These are phyloP conservation scores for Zanthoxylum bungeanum DNA, from an alignment of 345 rosid genomes.

Conservation along the genomic window DNA sequence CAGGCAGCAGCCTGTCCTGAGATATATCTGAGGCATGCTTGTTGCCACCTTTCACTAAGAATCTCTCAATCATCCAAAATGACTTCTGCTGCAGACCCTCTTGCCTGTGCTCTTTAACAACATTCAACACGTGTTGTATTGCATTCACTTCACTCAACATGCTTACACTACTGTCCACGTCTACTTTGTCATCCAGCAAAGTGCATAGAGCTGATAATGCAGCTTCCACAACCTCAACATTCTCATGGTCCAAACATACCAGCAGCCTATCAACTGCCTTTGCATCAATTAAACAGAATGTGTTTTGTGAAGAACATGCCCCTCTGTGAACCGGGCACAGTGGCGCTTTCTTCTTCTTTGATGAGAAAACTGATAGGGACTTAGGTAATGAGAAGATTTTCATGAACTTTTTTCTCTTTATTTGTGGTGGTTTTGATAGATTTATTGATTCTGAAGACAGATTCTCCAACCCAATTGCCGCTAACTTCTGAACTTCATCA, in stretches of 20 bases:
- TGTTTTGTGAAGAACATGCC: conserved; percentile 66
- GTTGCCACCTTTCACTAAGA: conserved; percentile 61
- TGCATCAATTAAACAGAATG: conserved; percentile 87
- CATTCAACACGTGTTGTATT: conserved; percentile 51
- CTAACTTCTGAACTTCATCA: conserved; percentile 78
- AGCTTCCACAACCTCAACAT: conserved; percentile 71
- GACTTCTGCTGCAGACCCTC: conserved; percentile 75
- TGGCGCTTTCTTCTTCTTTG: conserved; percentile 39
- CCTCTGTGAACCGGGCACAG: conserved; percentile 79
- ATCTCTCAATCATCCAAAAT: conserved; percentile 82
- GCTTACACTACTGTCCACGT: conserved; percentile 58
- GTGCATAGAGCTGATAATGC: conserved; percentile 81
- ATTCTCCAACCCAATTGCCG: conserved; percentile 78
- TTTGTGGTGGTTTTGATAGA: conserved; percentile 51
- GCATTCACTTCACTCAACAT: conserved; percentile 58
- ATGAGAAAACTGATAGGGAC: conserved; percentile 40
- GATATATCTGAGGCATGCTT: conserved; percentile 57
- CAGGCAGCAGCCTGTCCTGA: conserved; percentile 61
- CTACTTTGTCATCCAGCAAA: conserved; percentile 78
- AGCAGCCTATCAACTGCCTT: conserved; percentile 70
- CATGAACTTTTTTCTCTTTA: conserved; percentile 40
- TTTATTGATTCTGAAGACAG: conserved; percentile 63
- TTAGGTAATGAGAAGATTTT: conserved; percentile 42
- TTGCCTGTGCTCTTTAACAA: conserved; percentile 58
- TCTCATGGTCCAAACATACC: conserved; percentile 73